Conservation (phyloP, 805 yeast genomes). For the Suhomyces pyralidae region DNA sequence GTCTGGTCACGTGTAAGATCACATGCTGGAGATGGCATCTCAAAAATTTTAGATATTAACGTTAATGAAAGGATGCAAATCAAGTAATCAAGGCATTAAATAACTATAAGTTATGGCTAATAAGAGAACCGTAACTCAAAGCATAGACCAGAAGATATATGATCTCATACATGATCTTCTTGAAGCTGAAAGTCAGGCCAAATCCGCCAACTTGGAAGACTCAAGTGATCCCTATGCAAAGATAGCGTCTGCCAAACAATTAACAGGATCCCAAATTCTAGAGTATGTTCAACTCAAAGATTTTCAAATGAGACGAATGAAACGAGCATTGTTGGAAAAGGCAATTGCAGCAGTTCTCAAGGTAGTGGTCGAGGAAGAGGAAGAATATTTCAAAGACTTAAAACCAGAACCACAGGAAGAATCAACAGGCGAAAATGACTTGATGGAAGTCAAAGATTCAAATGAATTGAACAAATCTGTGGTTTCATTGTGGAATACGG, state of each 20-base stretch:
- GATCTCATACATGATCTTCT: constrained; percentile 54
- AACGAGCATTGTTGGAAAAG: constrained; percentile 59
- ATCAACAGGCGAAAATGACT: constrained; percentile 38
- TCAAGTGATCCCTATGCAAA: constrained; percentile 38
- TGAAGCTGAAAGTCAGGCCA: constrained; percentile 59
- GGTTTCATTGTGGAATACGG: constrained; percentile 61
- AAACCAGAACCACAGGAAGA: constrained; percentile 23
- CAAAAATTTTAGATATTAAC: neutral
- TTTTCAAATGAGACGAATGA: constrained; percentile 63
- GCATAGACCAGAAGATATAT: constrained; percentile 54
- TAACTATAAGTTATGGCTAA: constrained; percentile 5
- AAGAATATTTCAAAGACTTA: constrained; percentile 45
- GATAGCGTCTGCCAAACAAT: constrained; percentile 62
- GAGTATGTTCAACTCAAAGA: constrained; percentile 64
- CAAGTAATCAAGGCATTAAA: neutral
- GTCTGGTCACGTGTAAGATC: neutral
- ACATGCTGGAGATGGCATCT: neutral
- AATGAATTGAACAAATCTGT: constrained; percentile 77
- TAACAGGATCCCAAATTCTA: constrained; percentile 50
- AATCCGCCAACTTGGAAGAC: constrained; percentile 44
- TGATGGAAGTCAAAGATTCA: constrained; percentile 63
- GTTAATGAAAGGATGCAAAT: neutral
- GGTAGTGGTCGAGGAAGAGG: constrained; percentile 58
- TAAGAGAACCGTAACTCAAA: constrained; percentile 11
- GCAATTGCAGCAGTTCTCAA: constrained; percentile 60